Conservation (phyloP, 345 rosid genomes). For the Dipteronia dyeriana region DNA sequence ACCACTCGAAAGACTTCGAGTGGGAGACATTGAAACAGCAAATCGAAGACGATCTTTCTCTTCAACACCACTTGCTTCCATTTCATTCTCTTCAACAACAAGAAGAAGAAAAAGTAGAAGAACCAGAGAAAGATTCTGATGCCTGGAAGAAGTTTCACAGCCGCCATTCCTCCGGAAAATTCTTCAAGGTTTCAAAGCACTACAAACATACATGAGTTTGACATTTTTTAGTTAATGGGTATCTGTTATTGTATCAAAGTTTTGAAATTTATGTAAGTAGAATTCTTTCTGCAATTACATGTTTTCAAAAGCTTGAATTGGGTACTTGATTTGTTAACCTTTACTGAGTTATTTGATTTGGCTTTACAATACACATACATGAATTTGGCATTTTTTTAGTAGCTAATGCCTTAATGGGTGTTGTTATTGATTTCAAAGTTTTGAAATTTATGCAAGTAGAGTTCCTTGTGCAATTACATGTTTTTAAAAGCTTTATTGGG, state of each 20-base stretch:
- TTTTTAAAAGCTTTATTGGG: neutral
- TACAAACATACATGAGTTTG: neutral
- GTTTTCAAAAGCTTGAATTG: neutral
- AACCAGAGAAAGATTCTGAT: constrained; percentile 30
- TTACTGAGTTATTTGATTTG: neutral
- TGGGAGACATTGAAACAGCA: constrained; percentile 33
- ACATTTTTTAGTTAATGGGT: neutral
- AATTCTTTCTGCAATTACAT: neutral
- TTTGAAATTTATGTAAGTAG: neutral
- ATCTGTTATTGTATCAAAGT: neutral
- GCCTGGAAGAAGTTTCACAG: constrained; percentile 77
- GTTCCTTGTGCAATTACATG: neutral
- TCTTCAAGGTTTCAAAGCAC: constrained; percentile 69
- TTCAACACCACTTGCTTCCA: constrained; percentile 56
- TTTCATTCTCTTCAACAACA: constrained; percentile 22
- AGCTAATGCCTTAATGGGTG: too few relatives aligned
- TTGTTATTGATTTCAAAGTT: neutral
- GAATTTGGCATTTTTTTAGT: neutral
- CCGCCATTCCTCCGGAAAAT: constrained; percentile 80
- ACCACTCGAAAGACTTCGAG: too few relatives aligned
- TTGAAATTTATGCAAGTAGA: neutral
- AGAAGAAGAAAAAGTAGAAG: neutral
- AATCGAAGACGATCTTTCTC: constrained; percentile 23
- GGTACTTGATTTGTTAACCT: neutral
- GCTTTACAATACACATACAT: neutral